These are phyloP conservation scores for Xerocomellus chrysenteron DNA, from an alignment of 768 basidiomycete genomes.

Conservation along the genomic window DNA sequence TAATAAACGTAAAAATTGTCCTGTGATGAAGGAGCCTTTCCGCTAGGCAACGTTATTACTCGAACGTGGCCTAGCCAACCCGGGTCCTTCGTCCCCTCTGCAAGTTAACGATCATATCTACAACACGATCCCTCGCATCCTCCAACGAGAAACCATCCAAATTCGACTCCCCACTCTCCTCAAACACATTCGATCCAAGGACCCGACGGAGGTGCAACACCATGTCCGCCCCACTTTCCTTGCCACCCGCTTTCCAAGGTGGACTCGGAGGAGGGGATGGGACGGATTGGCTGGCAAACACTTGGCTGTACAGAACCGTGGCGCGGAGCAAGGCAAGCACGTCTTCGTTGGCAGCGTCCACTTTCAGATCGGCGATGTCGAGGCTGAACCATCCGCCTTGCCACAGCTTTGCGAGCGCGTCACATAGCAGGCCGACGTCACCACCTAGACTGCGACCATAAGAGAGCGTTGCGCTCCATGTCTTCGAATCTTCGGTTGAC, in stretches of 20 bases:
- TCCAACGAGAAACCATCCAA: conserved; percentile 47
- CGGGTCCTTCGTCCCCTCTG: conserved; percentile 29
- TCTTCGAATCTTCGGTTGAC: conserved; percentile 30
- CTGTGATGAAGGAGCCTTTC: neutral
- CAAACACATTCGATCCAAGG: conserved; percentile 55
- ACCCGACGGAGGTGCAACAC: conserved; percentile 50
- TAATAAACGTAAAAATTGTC: neutral
- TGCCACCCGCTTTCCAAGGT: conserved; percentile 24
- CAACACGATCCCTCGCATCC: conserved; percentile 73
- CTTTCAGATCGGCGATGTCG: conserved; percentile 32
- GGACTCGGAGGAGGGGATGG: conserved; percentile 64
- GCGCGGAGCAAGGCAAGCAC: conserved; percentile 57
- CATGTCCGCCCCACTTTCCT: conserved; percentile 29
- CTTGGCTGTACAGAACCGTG: conserved; percentile 56
- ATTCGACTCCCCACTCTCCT: conserved; percentile 22
- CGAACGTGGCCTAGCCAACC: conserved; percentile 3
- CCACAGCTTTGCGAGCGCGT: conserved; percentile 58
- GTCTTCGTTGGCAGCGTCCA: conserved; percentile 40
- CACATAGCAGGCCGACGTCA: conserved; percentile 49
- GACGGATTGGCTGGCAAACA: conserved; percentile 49
- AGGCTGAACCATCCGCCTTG: conserved; percentile 32
- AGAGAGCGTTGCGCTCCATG: conserved; percentile 50
- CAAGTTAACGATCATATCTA: conserved; percentile 60
- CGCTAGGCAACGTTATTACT: neutral
- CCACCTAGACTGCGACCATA: conserved; percentile 68